phyloP scores from a whole-genome alignment of 2,329 filamentous ascomycete genomes.

The Nothopassalora personata region DNA sequence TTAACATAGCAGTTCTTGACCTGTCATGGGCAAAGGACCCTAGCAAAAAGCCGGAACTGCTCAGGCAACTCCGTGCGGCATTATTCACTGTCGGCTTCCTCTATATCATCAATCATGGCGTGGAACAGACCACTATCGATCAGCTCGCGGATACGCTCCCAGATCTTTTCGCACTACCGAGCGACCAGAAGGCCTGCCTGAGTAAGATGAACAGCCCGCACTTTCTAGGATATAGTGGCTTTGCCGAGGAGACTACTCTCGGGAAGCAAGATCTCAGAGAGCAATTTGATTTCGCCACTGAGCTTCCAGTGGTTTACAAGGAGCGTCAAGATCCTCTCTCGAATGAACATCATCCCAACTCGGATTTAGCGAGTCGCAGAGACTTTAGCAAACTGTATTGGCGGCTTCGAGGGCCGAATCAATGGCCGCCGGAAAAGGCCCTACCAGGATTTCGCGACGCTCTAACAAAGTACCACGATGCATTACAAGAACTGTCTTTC shows the following conservation, averaged over 20 bases:
- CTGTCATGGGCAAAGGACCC: conserved; percentile 41
- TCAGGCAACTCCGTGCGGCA: conserved; percentile 43
- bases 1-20: conserved; percentile 46
- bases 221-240: conserved; percentile 55
- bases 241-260: conserved; percentile 53
- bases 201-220: conserved; percentile 52
- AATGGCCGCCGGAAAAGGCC: conserved; percentile 31
- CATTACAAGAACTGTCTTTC: conserved; percentile 48
- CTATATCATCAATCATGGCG: conserved; percentile 48
- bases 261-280: conserved; percentile 50
- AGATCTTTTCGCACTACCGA: conserved; percentile 40
- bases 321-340: background rate
- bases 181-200: conserved; percentile 37
- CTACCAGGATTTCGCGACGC: conserved; percentile 32
- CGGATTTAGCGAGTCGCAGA: conserved; percentile 45
- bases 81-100: conserved; percentile 51
- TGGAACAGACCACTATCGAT: conserved; percentile 35
- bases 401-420: conserved; percentile 37
- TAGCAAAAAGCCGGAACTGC: conserved; percentile 33
- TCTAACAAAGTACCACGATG: conserved; percentile 44
- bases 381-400: conserved; percentile 38
- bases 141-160: conserved; percentile 42
- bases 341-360: background rate
- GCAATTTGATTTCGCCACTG: conserved; percentile 57
- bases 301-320: conserved; percentile 40